A percentile compares a stretch with the other conserved stretches of the same genome.
Evolutionary conservation across 2,329 filamentous ascomycete genomes (phyloP).

Genomic region (Coniochaeta prunicola): DNA sequence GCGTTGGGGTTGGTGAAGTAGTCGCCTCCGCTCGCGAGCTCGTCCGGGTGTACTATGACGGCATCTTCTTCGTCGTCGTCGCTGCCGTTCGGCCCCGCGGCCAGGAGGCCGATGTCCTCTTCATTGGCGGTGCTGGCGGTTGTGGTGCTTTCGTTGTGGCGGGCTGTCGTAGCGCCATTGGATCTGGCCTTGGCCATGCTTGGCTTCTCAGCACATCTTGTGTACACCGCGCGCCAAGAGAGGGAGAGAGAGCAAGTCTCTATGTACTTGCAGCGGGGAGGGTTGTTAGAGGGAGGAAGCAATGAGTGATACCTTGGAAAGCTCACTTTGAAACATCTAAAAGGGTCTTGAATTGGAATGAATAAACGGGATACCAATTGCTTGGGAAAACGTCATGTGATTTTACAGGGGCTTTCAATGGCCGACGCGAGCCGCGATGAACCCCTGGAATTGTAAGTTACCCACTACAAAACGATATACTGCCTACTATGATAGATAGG

Average conservation of each 20-base stretch:
- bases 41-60: slow-evolving; percentile 5
- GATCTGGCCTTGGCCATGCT: slow-evolving; percentile 20
- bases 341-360: not conserved
- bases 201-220: slow-evolving; percentile 18
- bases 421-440: not conserved
- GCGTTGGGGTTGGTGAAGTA: slow-evolving; percentile 2
- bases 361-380: not conserved
- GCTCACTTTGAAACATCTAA: not conserved
- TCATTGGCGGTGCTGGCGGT: slow-evolving; percentile 6
- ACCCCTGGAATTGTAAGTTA: not conserved
- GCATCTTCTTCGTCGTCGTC: slow-evolving; percentile 2
- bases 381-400: not conserved
- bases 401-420: not conserved
- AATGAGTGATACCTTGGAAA: not conserved
- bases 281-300: not conserved
- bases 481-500: no score
- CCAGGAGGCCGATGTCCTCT: slow-evolving; percentile 18
- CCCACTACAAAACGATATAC: no score
- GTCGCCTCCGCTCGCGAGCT: not conserved
- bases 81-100: slow-evolving; percentile 8
- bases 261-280: not conserved
- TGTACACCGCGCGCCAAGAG: not conserved
- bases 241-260: not conserved
- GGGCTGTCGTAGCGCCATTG: slow-evolving; percentile 14
- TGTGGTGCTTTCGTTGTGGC: slow-evolving; percentile 1